A percentile compares a stretch with the other conserved stretches of the same genome.
phyloP scores from a whole-genome alignment of 257 asterid species.

The Solanum dulcamara region DNA sequence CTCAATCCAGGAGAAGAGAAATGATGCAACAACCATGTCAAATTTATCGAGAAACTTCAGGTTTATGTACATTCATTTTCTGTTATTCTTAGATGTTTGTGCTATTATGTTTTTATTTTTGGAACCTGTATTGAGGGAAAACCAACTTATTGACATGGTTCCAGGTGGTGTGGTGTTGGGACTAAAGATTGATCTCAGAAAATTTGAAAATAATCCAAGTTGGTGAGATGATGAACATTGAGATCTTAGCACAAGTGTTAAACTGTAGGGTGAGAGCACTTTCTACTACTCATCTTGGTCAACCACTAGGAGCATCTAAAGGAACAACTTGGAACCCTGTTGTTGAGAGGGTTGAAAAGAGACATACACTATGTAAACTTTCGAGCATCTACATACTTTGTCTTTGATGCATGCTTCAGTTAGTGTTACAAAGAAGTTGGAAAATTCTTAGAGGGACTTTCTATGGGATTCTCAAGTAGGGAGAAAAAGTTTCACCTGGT shows the following conservation, averaged over 20 bases:
- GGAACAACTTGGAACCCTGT: neutral
- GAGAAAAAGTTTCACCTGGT: neutral
- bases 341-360: neutral
- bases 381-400: neutral
- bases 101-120: neutral
- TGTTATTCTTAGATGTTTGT: neutral
- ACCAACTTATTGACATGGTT: neutral
- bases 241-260: neutral
- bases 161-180: neutral
- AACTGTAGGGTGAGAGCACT: neutral
- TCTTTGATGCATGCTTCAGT: neutral
- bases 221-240: neutral
- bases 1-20: conserved; percentile 51
- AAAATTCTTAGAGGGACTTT: neutral
- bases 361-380: neutral
- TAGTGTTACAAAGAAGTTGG: neutral
- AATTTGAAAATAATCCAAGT: neutral
- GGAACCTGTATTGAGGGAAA: neutral
- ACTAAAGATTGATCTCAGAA: neutral
- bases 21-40: conserved; percentile 51
- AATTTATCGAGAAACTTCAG: conserved; percentile 70
- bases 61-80: conserved; percentile 20
- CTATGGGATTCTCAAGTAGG: neutral
- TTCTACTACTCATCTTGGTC: neutral
- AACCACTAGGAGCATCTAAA: neutral